phyloP scores from a whole-genome alignment of 2,329 filamentous ascomycete species.

The Diaporthe australafricana region DNA sequence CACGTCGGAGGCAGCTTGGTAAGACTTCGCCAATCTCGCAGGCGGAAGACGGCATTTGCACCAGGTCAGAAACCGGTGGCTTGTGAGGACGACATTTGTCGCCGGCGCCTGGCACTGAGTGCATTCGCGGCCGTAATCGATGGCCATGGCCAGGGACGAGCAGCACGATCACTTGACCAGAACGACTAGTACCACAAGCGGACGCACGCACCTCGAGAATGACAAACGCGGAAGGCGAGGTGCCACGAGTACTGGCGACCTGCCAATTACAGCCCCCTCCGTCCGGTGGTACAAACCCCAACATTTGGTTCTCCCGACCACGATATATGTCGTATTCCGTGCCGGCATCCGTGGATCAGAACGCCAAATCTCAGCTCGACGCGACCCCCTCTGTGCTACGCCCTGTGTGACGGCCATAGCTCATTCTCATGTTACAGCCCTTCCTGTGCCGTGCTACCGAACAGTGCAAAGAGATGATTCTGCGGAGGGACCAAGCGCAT shows the following conservation, averaged over 20 bases:
- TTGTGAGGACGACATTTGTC: not conserved
- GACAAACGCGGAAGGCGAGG: conserved; percentile 8
- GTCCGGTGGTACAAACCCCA: conserved; percentile 26
- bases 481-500: conserved; percentile 1
- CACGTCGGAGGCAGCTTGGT: conserved; percentile 39
- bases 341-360: conserved; percentile 35
- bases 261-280: not conserved
- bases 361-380: conserved; percentile 29
- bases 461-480: conserved; percentile 13
- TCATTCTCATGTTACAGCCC: not conserved
- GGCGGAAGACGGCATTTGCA: conserved; percentile 37
- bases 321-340: conserved; percentile 34
- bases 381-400: conserved; percentile 15
- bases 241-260: conserved; percentile 13
- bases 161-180: conserved; percentile 33
- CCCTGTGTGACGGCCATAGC: conserved; percentile 12
- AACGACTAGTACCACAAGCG: conserved; percentile 11
- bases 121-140: conserved; percentile 27
- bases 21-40: conserved; percentile 53
- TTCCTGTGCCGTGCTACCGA: conserved; percentile 29
- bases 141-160: conserved; percentile 1
- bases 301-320: conserved; percentile 34
- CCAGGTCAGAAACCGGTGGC: conserved; percentile 30
- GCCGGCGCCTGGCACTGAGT: not conserved
- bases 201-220: conserved; percentile 32